Base-by-base conservation (phyloP, 1,139 yeast genomes). In the Blastobotrys raffinosifermentans region DNA sequence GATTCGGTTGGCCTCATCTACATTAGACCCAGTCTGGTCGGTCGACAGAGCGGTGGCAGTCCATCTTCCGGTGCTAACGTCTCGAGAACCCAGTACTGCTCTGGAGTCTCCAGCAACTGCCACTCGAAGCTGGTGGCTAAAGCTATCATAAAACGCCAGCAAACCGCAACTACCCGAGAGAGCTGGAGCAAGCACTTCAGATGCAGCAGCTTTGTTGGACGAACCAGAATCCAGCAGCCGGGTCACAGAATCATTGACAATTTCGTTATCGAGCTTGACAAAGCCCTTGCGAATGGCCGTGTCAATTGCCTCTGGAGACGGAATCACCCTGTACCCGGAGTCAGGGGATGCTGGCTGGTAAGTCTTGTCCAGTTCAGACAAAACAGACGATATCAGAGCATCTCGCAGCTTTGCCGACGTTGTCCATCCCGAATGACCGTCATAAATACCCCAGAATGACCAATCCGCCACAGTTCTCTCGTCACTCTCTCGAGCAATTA, bases 61-160 rank as follows among this genome's bases (percentile, higher is more conserved):
- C 97, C 97, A 91, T 37, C 71, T 69, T 41, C 84, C 84, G 13
- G 63, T 58, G 34, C 70, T 75, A 13, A 49, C 38, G 44, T 73
- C 73, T 38, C 75, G 69, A 2, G 89, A 77, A 2, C 96, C 96
- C 29, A 91, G 66, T 17, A 91, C 73, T 0, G 96, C 97, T 46
- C 98, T 72, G 0, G 97, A 89, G 59, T 91, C 99, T 30, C 99
- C 99, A 0, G 97, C 79, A 4, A 89, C 94, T 0, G 98, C 98
- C 20, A 91, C 95, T 50, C 86, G 80, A 47, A 91, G 69, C 36
- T 73, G 64, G 40, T 77, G 72, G 26, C 86, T 70, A 40, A 73
- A 72, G 2, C 95, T 77, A 58, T 91, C 96, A 60, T 83, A 91
- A 54, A 85, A 80, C 1, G 95, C 78, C 44, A 91, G 68, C 44